These are phyloP conservation scores for Sporisorium iseilematis-ciliati DNA, from an alignment of 1,284 basidiomycete genomes.

Conservation along the genomic window DNA sequence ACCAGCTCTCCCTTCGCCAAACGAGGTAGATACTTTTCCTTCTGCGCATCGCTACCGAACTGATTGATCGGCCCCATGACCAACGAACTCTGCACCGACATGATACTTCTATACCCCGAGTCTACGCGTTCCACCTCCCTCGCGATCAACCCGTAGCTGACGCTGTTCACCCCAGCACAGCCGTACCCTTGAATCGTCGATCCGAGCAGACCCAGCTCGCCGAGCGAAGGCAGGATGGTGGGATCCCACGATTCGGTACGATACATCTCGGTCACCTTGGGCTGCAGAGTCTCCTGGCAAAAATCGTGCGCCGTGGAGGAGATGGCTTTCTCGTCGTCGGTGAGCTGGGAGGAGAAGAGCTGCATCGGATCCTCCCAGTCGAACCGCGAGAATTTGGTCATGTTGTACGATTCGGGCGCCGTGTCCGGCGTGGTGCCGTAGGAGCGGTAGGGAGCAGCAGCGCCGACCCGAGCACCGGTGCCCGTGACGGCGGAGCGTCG, in stretches of 20 bases:
- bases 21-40: slow-evolving; percentile 87
- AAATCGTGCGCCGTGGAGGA: slow-evolving; percentile 86
- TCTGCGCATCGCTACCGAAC: slow-evolving; percentile 90
- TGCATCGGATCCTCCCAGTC: slow-evolving; percentile 76
- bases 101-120: slow-evolving; percentile 94
- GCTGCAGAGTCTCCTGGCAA: slow-evolving; percentile 85
- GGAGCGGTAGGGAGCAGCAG: slow-evolving; percentile 10
- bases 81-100: slow-evolving; percentile 93
- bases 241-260: slow-evolving; percentile 86
- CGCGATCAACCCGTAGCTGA: slow-evolving; percentile 92
- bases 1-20: slow-evolving; percentile 88
- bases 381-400: slow-evolving; percentile 74
- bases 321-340: slow-evolving; percentile 90
- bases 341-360: slow-evolving; percentile 72
- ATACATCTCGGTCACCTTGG: slow-evolving; percentile 87
- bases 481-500: slow-evolving; percentile 18
- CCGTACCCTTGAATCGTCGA: slow-evolving; percentile 93
- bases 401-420: slow-evolving; percentile 45
- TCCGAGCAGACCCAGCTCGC: slow-evolving; percentile 88
- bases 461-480: slow-evolving; percentile 5
- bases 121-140: slow-evolving; percentile 94
- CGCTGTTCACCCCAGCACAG: slow-evolving; percentile 91
- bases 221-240: slow-evolving; percentile 87
- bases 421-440: slow-evolving; percentile 49
- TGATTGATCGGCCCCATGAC: slow-evolving; percentile 97